Percentiles rank a stretch among this genome's conserved stretches.
phyloP scores from a whole-genome alignment of 306 rosid genomes.

The Prosopis cineraria region DNA sequence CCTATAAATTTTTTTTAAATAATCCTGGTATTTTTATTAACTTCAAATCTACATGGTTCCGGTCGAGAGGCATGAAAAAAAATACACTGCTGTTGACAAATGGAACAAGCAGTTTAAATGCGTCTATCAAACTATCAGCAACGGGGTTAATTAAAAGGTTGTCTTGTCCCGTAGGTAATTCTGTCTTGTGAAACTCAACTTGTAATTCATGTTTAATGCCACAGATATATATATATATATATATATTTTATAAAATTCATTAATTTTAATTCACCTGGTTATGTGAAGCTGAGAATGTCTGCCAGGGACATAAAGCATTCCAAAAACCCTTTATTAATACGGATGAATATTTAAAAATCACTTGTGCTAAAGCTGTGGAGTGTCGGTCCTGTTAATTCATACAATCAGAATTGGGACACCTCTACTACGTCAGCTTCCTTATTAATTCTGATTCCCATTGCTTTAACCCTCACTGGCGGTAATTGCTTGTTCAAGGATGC shows the following conservation, averaged over 20 bases:
- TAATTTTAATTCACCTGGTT: slow-evolving; percentile 14
- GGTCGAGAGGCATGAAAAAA: background rate
- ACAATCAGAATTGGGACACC: slow-evolving; percentile 33
- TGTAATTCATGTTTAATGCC: background rate
- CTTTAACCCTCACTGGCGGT: slow-evolving; percentile 33
- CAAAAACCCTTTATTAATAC: background rate
- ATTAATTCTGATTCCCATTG: slow-evolving; percentile 11
- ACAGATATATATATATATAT: too few species aligned
- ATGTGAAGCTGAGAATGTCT: background rate
- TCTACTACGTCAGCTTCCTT: slow-evolving; percentile 10
- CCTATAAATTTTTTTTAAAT: background rate
- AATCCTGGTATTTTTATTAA: background rate
- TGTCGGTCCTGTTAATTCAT: background rate
- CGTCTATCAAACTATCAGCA: background rate
- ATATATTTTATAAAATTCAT: too few species aligned
- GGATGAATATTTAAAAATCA: background rate
- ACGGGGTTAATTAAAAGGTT: background rate
- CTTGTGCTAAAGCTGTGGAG: background rate
- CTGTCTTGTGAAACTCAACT: background rate
- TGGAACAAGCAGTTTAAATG: background rate
- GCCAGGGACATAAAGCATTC: background rate
- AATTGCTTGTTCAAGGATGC: slow-evolving; percentile 30
- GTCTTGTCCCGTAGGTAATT: background rate
- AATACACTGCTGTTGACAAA: background rate
- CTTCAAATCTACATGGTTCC: background rate